Evolutionary conservation across 1,284 basidiomycete species (phyloP).

Genomic region (Ganoderma leucocontextum): DNA sequence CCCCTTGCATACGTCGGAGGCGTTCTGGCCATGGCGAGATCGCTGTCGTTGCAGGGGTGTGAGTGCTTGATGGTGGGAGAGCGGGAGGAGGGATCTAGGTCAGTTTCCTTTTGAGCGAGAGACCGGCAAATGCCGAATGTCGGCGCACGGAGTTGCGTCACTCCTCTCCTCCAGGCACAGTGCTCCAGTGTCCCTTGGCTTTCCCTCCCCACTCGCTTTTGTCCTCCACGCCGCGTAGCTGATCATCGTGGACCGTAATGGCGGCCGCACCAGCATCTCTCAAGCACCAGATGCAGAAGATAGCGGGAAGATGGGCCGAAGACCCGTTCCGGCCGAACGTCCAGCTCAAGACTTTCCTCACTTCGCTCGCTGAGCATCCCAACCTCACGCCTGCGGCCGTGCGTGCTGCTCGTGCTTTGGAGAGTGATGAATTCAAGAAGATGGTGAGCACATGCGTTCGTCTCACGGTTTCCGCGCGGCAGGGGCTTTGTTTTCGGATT

Average conservation of each 20-base stretch:
- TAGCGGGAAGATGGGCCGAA: slow-evolving; percentile 66
- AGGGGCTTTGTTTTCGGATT: neutral
- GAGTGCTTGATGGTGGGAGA: neutral
- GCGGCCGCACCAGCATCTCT: slow-evolving; percentile 41
- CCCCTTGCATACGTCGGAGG: neutral
- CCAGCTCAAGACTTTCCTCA: slow-evolving; percentile 71
- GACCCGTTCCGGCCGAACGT: slow-evolving; percentile 80
- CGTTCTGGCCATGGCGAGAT: neutral
- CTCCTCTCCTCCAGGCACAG: neutral
- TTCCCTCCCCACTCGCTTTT: neutral
- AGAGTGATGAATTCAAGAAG: slow-evolving; percentile 60
- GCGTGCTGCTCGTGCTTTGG: slow-evolving; percentile 59
- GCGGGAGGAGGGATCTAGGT: neutral
- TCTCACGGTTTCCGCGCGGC: neutral
- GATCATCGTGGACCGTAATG: slow-evolving; percentile 36
- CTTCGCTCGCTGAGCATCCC: slow-evolving; percentile 72
- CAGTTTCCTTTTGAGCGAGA: neutral
- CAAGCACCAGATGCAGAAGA: slow-evolving; percentile 56
- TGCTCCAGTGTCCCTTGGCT: neutral
- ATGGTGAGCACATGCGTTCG: slow-evolving; percentile 52
- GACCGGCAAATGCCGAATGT: neutral
- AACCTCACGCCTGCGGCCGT: slow-evolving; percentile 67
- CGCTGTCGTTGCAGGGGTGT: no score
- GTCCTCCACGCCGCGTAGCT: neutral
- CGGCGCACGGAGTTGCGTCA: neutral